phyloP scores from a whole-genome alignment of 2,329 filamentous ascomycete genomes.

The Hawksworthiomyces lignivorus region DNA sequence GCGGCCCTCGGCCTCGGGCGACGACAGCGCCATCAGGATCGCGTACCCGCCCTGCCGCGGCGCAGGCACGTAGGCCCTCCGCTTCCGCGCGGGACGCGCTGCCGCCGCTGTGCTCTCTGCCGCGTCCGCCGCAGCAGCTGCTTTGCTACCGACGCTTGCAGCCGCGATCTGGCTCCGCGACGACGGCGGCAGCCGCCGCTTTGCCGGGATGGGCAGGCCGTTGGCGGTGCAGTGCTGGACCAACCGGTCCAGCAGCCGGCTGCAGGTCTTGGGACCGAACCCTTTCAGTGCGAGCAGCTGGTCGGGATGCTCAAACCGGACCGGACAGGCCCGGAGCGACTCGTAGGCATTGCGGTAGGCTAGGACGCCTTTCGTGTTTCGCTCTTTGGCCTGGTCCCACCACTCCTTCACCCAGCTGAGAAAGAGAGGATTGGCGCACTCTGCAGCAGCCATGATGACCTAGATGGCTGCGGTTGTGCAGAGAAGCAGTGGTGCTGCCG shows the following conservation, averaged over 20 bases:
- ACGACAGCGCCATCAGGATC: slow-evolving; percentile 58
- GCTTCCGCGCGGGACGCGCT: slow-evolving; percentile 28
- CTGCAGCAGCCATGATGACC: slow-evolving; percentile 5
- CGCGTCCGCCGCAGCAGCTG: slow-evolving; percentile 12
- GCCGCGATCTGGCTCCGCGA: slow-evolving; percentile 14
- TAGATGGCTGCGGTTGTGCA: no score
- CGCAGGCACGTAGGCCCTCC: slow-evolving; percentile 63
- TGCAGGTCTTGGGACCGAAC: slow-evolving; percentile 64
- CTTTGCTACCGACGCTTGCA: no score
- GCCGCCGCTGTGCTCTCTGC: slow-evolving; percentile 24
- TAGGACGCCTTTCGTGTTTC: slow-evolving; percentile 61
- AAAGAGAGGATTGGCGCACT: slow-evolving; percentile 61
- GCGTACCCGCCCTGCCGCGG: slow-evolving; percentile 70
- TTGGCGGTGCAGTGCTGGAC: slow-evolving; percentile 57
- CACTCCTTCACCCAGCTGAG: slow-evolving; percentile 71
- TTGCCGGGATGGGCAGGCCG: slow-evolving; percentile 59
- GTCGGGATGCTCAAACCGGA: slow-evolving; percentile 63
- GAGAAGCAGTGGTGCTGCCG: no score
- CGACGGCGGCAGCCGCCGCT: slow-evolving; percentile 20
- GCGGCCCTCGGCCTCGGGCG: slow-evolving; percentile 44
- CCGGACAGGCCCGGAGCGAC: slow-evolving; percentile 66
- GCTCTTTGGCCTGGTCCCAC: slow-evolving; percentile 61
- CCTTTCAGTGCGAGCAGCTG: slow-evolving; percentile 66
- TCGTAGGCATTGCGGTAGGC: slow-evolving; percentile 71
- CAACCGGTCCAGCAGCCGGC: slow-evolving; percentile 56